phyloP scores from a whole-genome alignment of 441 rosid genomes.

The Gossypium armourianum region DNA sequence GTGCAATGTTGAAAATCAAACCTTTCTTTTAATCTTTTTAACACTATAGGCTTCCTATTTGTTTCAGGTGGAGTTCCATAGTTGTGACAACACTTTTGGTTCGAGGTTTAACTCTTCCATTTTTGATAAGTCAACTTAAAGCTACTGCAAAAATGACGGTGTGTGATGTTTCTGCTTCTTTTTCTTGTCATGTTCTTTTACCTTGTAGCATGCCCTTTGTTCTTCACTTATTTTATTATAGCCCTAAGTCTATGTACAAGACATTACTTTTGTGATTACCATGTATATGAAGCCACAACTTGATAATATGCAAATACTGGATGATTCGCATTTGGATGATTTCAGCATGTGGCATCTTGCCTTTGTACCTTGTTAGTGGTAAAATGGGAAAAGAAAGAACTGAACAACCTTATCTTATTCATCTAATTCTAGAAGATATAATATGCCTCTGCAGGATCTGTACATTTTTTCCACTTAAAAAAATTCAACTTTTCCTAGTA shows the following conservation, averaged over 20 bases:
- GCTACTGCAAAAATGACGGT: slow-evolving; percentile 61
- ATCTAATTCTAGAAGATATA: not conserved
- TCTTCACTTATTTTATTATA: not conserved
- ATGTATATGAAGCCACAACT: not conserved
- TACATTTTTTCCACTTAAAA: not conserved
- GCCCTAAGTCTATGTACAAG: not conserved
- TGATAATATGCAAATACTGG: not conserved
- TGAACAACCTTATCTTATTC: not conserved
- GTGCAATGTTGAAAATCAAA: not conserved
- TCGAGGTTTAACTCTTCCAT: slow-evolving; percentile 55
- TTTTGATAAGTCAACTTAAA: slow-evolving; percentile 66
- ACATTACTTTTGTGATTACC: not conserved
- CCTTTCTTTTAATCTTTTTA: not conserved
- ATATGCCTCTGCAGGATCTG: not conserved
- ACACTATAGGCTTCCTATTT: slow-evolving; percentile 1
- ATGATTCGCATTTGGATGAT: not conserved
- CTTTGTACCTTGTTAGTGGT: not conserved
- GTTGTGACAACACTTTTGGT: slow-evolving; percentile 52
- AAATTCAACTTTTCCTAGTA: not conserved
- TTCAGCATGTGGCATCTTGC: not conserved
- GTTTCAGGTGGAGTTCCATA: slow-evolving; percentile 81
- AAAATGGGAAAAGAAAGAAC: not conserved
- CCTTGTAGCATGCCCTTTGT: not conserved
- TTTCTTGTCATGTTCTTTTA: not conserved
- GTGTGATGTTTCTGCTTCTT: slow-evolving; percentile 18